Evolutionary conservation across 2,329 filamentous ascomycete genomes (phyloP).

Genomic region (Coniochaeta prunicola): DNA sequence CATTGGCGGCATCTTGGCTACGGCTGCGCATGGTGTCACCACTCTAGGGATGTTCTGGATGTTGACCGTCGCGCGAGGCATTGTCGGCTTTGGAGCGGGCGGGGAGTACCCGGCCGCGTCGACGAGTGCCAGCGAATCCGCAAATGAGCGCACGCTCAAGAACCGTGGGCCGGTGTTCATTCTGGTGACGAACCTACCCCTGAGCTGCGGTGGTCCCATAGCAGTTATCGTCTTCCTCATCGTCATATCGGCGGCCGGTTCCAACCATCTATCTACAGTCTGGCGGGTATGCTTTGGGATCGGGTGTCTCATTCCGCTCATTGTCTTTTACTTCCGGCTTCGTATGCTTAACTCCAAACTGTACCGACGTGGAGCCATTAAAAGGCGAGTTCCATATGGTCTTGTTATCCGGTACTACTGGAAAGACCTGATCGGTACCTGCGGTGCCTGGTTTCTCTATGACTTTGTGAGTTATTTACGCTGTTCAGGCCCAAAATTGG

Average conservation of each 20-base stretch:
- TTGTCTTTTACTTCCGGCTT: conserved; percentile 47
- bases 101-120: conserved; percentile 24
- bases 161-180: conserved; percentile 16
- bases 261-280: conserved; percentile 27
- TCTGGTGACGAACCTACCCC: conserved; percentile 8
- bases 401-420: conserved; percentile 42
- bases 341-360: conserved; percentile 40
- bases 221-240: conserved; percentile 35
- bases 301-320: conserved; percentile 35
- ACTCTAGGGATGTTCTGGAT: conserved; percentile 45
- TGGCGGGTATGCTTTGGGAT: conserved; percentile 40
- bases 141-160: conserved; percentile 15
- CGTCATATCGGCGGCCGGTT: conserved; percentile 28
- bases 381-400: conserved; percentile 34
- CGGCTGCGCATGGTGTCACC: conserved; percentile 34
- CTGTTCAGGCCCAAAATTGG: background rate
- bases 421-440: conserved; percentile 44
- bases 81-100: conserved; percentile 38
- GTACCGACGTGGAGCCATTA: conserved; percentile 41
- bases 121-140: conserved; percentile 18
- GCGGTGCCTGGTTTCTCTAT: conserved; percentile 43
- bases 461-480: conserved; percentile 12
- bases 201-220: conserved; percentile 2
- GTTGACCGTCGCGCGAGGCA: conserved; percentile 39
- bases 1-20: conserved; percentile 35